Percentiles rank a stretch among this genome's conserved stretches.
Evolutionary conservation across 768 basidiomycete species (phyloP).

Genomic region (Auricularia cornea): DNA sequence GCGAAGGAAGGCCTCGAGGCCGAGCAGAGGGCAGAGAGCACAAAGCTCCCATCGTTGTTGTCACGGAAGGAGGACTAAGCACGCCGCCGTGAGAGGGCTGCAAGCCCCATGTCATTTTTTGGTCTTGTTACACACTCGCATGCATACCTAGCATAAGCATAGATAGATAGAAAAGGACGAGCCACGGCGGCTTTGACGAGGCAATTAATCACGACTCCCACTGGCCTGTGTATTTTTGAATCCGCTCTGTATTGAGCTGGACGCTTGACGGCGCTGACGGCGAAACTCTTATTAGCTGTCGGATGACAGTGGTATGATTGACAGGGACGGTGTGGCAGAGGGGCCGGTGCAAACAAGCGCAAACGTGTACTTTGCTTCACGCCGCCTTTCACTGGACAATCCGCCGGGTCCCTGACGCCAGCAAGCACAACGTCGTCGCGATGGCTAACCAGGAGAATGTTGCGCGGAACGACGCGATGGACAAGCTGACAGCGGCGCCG

Average conservation of each 20-base stretch:
- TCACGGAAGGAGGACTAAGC: not conserved
- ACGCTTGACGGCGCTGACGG: too few species aligned
- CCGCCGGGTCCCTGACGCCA: not conserved
- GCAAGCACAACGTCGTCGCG: not conserved
- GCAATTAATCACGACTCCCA: not conserved
- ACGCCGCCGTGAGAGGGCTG: not conserved
- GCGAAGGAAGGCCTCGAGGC: constrained; percentile 66
- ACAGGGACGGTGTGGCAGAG: too few species aligned
- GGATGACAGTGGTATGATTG: too few species aligned
- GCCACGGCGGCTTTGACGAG: not conserved
- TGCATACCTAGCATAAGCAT: not conserved
- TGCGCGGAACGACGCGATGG: not conserved
- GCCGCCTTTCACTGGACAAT: not conserved
- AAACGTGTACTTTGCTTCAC: not conserved
- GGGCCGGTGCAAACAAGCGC: not conserved
- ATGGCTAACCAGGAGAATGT: not conserved
- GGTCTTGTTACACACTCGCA: not conserved
- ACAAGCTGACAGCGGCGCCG: not conserved
- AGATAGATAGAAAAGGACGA: not conserved
- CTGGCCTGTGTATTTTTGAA: too few species aligned
- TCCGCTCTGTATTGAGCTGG: too few species aligned
- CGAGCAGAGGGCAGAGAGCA: constrained; percentile 41
- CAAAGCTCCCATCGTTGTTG: not conserved
- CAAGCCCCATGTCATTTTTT: not conserved
- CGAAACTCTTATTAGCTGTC: too few species aligned